Evolutionary conservation across 192 early-diverging fungal species (phyloP).

Genomic region (Dissophora ornata): DNA sequence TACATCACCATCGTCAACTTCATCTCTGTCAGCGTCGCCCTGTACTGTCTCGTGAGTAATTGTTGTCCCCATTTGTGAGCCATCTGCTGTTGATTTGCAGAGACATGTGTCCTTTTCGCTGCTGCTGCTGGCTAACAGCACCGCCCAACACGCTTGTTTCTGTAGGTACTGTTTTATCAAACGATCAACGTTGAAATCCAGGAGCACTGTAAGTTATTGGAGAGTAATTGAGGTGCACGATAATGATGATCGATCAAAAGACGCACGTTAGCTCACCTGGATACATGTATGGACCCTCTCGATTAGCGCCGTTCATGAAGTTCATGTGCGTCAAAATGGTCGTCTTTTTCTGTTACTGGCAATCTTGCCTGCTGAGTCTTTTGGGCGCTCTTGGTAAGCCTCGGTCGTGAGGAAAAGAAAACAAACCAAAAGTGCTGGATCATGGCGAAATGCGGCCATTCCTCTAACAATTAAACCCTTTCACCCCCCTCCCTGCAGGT

Average conservation of each 20-base stretch:
- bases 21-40: conserved; percentile 69
- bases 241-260: background rate
- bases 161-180: conserved; percentile 45
- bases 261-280: too few relatives aligned
- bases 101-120: too few relatives aligned
- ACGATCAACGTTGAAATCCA: conserved; percentile 45
- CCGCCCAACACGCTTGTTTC: conserved; percentile 75
- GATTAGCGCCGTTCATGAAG: conserved; percentile 55
- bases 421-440: too few relatives aligned
- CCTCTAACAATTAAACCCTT: background rate
- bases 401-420: too few relatives aligned
- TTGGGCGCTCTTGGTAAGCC: conserved; percentile 40
- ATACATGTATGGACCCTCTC: too few relatives aligned
- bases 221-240: background rate
- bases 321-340: conserved; percentile 56
- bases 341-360: conserved; percentile 49
- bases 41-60: conserved; percentile 74
- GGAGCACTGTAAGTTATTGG: conserved; percentile 28
- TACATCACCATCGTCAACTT: conserved; percentile 73
- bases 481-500: conserved; percentile 1
- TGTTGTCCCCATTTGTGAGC: conserved; percentile 46
- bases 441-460: background rate
- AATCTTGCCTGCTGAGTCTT: conserved; percentile 28
- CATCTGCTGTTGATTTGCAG: too few relatives aligned
- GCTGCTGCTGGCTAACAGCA: too few relatives aligned